A percentile compares a stretch with the other conserved stretches of the same genome.
phyloP scores from a whole-genome alignment of 2,329 filamentous ascomycete genomes.

The Beauveria medogensis region DNA sequence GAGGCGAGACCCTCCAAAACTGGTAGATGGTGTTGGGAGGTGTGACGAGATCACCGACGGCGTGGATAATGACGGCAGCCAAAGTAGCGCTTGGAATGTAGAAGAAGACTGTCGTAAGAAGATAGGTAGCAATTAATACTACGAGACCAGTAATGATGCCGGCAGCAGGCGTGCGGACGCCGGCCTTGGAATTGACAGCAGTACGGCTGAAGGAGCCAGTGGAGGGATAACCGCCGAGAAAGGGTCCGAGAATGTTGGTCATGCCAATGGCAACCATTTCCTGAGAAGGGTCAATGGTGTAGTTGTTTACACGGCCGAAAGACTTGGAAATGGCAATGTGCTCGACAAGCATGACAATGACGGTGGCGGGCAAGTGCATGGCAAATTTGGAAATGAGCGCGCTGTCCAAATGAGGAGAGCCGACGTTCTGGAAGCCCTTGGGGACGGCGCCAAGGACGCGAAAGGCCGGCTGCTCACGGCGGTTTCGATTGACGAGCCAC shows the following conservation, averaged over 20 bases:
- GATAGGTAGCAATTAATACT: slow-evolving; percentile 78
- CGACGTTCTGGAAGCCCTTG: slow-evolving; percentile 43
- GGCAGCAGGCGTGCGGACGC: slow-evolving; percentile 77
- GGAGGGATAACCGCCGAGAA: slow-evolving; percentile 75
- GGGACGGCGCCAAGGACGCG: slow-evolving; percentile 70
- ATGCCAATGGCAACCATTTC: slow-evolving; percentile 72
- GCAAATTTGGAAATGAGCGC: slow-evolving; percentile 36
- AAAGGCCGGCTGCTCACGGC: slow-evolving; percentile 57
- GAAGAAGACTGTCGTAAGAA: slow-evolving; percentile 74
- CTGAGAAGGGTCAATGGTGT: slow-evolving; percentile 71
- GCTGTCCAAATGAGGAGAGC: slow-evolving; percentile 6
- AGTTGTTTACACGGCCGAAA: slow-evolving; percentile 74
- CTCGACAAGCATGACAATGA: slow-evolving; percentile 73
- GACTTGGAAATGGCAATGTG: slow-evolving; percentile 80
- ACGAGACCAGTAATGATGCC: slow-evolving; percentile 78
- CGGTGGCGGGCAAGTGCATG: slow-evolving; percentile 59
- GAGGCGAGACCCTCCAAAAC: slow-evolving; percentile 77
- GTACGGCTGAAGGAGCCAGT: slow-evolving; percentile 88
- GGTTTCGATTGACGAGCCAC: slow-evolving; percentile 70
- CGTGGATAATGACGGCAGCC: slow-evolving; percentile 82
- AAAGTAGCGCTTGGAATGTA: slow-evolving; percentile 76
- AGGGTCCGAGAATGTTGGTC: slow-evolving; percentile 66
- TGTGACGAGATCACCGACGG: slow-evolving; percentile 78
- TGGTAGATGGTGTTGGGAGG: slow-evolving; percentile 76
- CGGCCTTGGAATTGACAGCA: slow-evolving; percentile 90